Evolutionary conservation across 306 rosid species (phyloP), one percentile per base, ranked within the genome.

Genomic region (Vigna trinervia): DNA sequence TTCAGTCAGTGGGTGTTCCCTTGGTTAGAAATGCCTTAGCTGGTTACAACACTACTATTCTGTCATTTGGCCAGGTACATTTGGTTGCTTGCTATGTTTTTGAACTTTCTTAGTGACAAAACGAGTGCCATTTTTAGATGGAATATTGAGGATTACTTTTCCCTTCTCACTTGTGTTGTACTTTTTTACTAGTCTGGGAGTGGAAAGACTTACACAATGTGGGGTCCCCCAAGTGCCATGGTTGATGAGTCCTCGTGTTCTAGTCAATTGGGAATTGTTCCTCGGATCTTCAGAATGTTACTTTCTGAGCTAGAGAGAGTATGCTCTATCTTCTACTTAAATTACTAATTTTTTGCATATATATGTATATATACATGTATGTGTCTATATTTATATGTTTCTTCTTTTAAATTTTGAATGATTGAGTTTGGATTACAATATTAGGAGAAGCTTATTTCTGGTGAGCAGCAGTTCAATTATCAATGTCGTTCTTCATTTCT

Each of bases 141-240:
- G 69, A 53, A 69, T 15, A 12, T 56, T 85, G 54, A 83, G 73
- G 73, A 15, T 12, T 69, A 15, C 45, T 66, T 23, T 11, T 45
- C 12, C 1, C 15, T 4, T 38, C 47, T 23, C 0, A 62, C 69
- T 17, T 69, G 76, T 36, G 51, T 28, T 56, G 57, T 62, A 15
- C 54, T 39, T 69, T 3, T 72, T 57, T 66, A 5, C 57, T 76
- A 95, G 99, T 88, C 97, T 74, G 99, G 97, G 68, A 89, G 90
- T 52, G 99, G 99, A 57, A 95, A 95, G 88, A 85, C 96, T 70
- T 89, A 89, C 88, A 89, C 99, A 13, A 89, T 95, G 87, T 95
- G 99, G 97, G 99, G 99, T 85, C 91, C 96, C 0, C 93, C 87
- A 5, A 95, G 96, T 12, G 92, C 98, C 59, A 87, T 91, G 89